phyloP scores from a whole-genome alignment of 148 eudicot species.

The Chenopodium berlandieri region DNA sequence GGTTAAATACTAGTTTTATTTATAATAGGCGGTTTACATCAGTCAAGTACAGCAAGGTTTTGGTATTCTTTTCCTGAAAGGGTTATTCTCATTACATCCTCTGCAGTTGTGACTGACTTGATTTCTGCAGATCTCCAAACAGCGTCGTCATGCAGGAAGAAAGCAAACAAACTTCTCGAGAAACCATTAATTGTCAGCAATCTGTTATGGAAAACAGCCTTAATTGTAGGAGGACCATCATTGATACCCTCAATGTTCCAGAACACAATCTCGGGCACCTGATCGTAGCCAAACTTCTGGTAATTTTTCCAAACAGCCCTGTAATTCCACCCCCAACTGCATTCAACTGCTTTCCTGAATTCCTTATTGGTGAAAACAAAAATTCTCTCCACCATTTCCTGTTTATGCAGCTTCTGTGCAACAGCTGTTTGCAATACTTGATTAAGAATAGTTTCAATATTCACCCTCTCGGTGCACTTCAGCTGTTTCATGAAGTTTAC shows the following conservation, averaged over 20 bases:
- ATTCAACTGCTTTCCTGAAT: conserved; percentile 10
- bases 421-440: conserved; percentile 19
- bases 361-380: conserved; percentile 25
- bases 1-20: neutral
- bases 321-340: conserved; percentile 26
- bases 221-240: conserved; percentile 6
- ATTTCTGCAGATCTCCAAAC: conserved; percentile 19
- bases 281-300: conserved; percentile 14
- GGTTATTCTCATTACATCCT: conserved; percentile 25
- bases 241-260: conserved; percentile 22
- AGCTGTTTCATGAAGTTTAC: conserved; percentile 16
- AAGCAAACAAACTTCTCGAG: conserved; percentile 20
- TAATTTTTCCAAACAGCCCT: conserved; percentile 24
- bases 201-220: neutral
- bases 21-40: conserved; percentile 1
- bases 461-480: conserved; percentile 12
- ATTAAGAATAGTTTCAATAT: conserved; percentile 15
- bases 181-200: conserved; percentile 19
- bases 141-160: conserved; percentile 17
- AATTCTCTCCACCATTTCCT: conserved; percentile 18
- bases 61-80: conserved; percentile 22
- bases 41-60: conserved; percentile 23
- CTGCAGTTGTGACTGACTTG: conserved; percentile 20
- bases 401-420: conserved; percentile 3
- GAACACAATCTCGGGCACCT: conserved; percentile 21